Evolutionary conservation across 768 basidiomycete species (phyloP), one percentile per base, ranked within the genome.

Genomic region (Suillus clintonianus): DNA sequence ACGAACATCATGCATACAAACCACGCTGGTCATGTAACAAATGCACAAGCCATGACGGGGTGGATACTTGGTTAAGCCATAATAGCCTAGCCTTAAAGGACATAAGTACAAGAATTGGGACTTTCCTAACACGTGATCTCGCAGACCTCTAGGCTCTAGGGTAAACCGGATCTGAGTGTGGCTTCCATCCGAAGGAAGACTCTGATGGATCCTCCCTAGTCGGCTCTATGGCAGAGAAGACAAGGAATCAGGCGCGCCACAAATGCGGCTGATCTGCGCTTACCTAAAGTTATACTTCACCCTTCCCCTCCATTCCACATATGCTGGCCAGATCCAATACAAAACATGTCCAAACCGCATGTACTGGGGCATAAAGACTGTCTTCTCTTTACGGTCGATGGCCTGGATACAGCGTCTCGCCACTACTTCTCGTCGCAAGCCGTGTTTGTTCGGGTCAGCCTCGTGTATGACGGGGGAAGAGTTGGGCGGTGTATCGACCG

Each of bases 301-400:
- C 51, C 80, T 80, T 3, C 89, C 89, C 58, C 75, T 73, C 73
- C 82, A 70, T 68, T 92, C 89, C 10, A 91, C 71, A 50, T 85
- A 78, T 0, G 76, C 50, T 4, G 89, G 91, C 76, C 81, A 81
- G 4, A 87, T 59, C 90, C 89, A 92, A 70, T 89, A 91, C 39
- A 88, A 53, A 37, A 87, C 53, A 68, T 88, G 87, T 0, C 70
- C 89, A 7, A 77, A 56, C 39, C 76, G 78, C 80, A 79, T 84
- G 69, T 67, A 60, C 48, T 64, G 59, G 0, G 90, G 91, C 70
- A 88, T 81, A 64, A 88, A 87, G 2, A 92, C 85, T 0, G 76
- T 76, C 70, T 80, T 86, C 70, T 88, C 85, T 2, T 80, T 71
- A 2, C 66, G 59, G 71, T 94, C 92, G 4, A 90, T 80, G 1